Conservation (phyloP, 169 alveolate species). For the Plasmodium gonderi region DNA sequence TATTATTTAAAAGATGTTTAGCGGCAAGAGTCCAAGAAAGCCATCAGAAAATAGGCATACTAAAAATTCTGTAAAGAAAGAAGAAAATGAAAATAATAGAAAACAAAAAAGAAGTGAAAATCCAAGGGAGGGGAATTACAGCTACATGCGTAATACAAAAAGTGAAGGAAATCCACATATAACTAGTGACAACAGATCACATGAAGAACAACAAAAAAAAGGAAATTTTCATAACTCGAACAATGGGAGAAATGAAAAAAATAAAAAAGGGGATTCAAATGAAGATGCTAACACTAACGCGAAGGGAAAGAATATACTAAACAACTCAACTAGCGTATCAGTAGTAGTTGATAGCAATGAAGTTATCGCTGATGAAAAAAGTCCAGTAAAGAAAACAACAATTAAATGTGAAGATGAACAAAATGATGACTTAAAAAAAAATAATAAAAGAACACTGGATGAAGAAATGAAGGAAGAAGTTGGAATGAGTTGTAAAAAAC, state of each 20-base stretch:
- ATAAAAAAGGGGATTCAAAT: background rate
- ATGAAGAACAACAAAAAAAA: constrained; percentile 3
- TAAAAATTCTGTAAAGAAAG: constrained; percentile 11
- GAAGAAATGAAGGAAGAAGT: constrained; percentile 9
- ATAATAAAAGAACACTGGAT: constrained; percentile 26
- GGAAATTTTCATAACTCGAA: background rate
- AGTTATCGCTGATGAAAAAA: background rate
- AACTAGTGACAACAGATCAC: background rate
- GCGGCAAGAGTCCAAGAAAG: constrained; percentile 8
- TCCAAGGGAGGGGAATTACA: background rate
- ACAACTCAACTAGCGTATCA: background rate
- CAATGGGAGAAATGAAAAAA: background rate
- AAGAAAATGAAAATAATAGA: background rate
- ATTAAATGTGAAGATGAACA: constrained; percentile 35
- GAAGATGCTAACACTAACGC: background rate
- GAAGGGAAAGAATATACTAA: constrained; percentile 2
- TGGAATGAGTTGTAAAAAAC: constrained; percentile 19
- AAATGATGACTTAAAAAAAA: constrained; percentile 8
- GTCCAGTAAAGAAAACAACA: background rate
- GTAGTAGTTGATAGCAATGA: background rate
- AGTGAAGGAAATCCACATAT: background rate
- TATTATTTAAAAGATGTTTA: background rate
- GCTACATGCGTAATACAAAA: background rate
- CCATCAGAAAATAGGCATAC: background rate
- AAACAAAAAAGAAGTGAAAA: constrained; percentile 18